Evolutionary conservation across 2,329 filamentous ascomycete genomes (phyloP).

Genomic region (Purpureocillium takamizusanense): DNA sequence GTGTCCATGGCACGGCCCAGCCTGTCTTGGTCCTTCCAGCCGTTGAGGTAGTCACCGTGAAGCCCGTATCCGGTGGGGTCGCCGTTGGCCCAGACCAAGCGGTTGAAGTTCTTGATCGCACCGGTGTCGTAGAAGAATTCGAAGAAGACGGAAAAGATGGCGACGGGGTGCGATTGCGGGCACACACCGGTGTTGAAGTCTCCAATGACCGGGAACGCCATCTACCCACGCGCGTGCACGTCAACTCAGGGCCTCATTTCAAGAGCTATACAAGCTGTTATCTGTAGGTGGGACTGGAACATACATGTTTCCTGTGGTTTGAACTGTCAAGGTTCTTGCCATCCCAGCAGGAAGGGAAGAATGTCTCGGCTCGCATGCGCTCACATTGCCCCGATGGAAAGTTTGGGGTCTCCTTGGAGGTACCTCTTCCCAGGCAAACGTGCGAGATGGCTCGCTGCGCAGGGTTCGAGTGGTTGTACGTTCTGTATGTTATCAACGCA

Average conservation of each 20-base stretch:
- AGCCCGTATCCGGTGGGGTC: slow-evolving; percentile 19
- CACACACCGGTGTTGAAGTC: slow-evolving; percentile 23
- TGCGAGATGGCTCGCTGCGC: slow-evolving; percentile 44
- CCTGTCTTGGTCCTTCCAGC: slow-evolving; percentile 17
- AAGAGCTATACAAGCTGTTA: too few relatives aligned
- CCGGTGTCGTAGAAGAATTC: slow-evolving; percentile 36
- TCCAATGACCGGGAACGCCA: slow-evolving; percentile 17
- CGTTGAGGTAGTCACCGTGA: slow-evolving; percentile 19
- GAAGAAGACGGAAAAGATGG: slow-evolving; percentile 34
- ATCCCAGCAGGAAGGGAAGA: slow-evolving; percentile 56
- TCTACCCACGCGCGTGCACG: slow-evolving; percentile 5
- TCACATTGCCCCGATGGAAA: slow-evolving; percentile 44
- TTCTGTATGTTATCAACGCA: too few relatives aligned
- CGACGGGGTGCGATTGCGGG: slow-evolving; percentile 30
- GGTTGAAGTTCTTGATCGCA: slow-evolving; percentile 15
- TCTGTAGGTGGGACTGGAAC: slow-evolving; percentile 1
- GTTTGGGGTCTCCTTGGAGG: slow-evolving; percentile 32
- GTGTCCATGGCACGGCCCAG: slow-evolving; percentile 15
- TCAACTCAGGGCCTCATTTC: background rate
- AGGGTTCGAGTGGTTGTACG: slow-evolving; percentile 31
- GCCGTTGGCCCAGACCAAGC: slow-evolving; percentile 16
- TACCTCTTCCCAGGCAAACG: slow-evolving; percentile 37
- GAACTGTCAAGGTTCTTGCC: slow-evolving; percentile 44
- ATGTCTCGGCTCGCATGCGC: slow-evolving; percentile 42
- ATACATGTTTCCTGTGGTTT: slow-evolving; percentile 47